Percentiles rank a stretch among this genome's conserved stretches.
Evolutionary conservation across 2,329 filamentous ascomycete genomes (phyloP).

Genomic region (Chalara sp.): DNA sequence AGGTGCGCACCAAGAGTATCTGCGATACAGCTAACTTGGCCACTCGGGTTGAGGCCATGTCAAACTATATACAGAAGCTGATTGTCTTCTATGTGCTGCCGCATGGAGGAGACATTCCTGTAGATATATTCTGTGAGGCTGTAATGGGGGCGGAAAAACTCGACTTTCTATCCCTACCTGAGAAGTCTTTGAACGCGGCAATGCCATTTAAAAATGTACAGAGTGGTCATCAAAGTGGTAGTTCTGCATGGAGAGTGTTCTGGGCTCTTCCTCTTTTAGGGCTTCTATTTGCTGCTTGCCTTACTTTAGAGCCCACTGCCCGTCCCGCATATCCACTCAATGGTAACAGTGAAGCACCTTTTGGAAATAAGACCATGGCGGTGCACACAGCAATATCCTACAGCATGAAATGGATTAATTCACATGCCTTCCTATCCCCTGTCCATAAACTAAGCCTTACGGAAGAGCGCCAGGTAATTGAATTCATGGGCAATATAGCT

Average conservation of each 20-base stretch:
- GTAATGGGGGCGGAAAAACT: conserved; percentile 20
- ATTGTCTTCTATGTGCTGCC: conserved; percentile 15
- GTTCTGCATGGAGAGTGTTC: conserved; percentile 13
- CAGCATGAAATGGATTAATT: background rate
- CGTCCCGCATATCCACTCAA: conserved; percentile 1
- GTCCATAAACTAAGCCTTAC: conserved; percentile 11
- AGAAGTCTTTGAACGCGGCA: conserved; percentile 14
- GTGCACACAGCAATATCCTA: background rate
- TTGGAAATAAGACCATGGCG: background rate
- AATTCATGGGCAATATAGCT: conserved; percentile 22
- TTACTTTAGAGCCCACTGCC: conserved; percentile 3
- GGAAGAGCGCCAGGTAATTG: conserved; percentile 17
- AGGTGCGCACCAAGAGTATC: conserved; percentile 13
- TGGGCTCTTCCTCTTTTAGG: conserved; percentile 19
- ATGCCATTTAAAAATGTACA: conserved; percentile 25
- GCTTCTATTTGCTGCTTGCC: background rate
- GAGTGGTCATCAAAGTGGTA: conserved; percentile 23
- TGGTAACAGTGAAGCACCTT: conserved; percentile 1
- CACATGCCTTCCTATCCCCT: conserved; percentile 16
- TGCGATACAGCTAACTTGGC: conserved; percentile 16
- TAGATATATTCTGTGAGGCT: conserved; percentile 13
- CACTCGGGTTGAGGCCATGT: conserved; percentile 16
- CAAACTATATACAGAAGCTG: conserved; percentile 9
- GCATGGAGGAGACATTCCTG: conserved; percentile 13
- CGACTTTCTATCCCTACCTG: conserved; percentile 24